Percentiles rank a stretch among this genome's conserved stretches.
Evolutionary conservation across 1,284 basidiomycete genomes (phyloP).

Genomic region (Meripilus lineatus): DNA sequence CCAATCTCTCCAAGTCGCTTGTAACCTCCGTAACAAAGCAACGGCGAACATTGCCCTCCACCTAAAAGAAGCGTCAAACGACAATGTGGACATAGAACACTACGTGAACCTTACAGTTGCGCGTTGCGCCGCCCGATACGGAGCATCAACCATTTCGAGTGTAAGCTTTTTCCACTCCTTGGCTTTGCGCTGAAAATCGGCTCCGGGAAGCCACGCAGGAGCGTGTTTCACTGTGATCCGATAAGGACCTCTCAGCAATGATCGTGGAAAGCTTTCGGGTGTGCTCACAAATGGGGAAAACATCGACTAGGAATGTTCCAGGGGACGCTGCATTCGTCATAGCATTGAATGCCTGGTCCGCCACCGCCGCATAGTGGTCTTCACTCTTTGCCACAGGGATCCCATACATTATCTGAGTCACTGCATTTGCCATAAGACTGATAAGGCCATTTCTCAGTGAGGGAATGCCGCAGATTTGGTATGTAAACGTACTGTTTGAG

Average conservation of each 20-base stretch:
- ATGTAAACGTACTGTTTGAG: slow-evolving; percentile 36
- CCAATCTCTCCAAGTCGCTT: neutral
- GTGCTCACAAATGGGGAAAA: slow-evolving; percentile 7
- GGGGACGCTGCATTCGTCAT: slow-evolving; percentile 3
- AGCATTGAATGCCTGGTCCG: slow-evolving; percentile 6
- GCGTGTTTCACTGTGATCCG: slow-evolving; percentile 30
- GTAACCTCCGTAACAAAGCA: slow-evolving; percentile 1
- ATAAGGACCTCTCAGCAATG: neutral
- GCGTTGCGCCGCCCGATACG: slow-evolving; percentile 29
- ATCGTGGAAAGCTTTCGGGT: neutral
- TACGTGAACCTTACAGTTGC: slow-evolving; percentile 18
- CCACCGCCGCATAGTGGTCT: slow-evolving; percentile 5
- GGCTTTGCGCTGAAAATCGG: slow-evolving; percentile 43
- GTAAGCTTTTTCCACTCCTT: slow-evolving; percentile 31
- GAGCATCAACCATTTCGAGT: slow-evolving; percentile 25
- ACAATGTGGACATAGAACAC: neutral
- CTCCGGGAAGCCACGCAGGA: slow-evolving; percentile 43
- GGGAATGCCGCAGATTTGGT: neutral
- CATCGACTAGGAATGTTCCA: slow-evolving; percentile 8
- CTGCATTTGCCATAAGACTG: slow-evolving; percentile 1
- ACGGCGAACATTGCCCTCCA: neutral
- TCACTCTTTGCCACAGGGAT: slow-evolving; percentile 6
- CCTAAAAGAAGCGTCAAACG: neutral
- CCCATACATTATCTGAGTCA: slow-evolving; percentile 12
- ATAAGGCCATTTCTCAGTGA: neutral